Evolutionary conservation across 345 rosid genomes (phyloP), one percentile per base, ranked within the genome.

Genomic region (Aegle marmelos): DNA sequence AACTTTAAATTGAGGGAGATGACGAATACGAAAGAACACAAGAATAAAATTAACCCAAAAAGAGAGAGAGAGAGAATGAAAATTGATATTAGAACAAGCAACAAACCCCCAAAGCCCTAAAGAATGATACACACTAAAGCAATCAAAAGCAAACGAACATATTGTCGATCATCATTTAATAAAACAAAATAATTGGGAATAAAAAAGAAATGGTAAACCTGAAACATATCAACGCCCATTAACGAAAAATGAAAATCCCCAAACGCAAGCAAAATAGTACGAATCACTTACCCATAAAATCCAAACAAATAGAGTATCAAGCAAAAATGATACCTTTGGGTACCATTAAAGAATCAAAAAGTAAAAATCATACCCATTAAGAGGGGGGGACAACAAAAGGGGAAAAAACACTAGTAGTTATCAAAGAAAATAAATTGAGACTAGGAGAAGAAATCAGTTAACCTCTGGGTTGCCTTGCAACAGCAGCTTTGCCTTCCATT

Each of bases 401-500:
- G n/a, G n/a, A n/a, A n/a, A n/a, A n/a, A n/a, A n/a, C 41, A 72
- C 21, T 11, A 57, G 36, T 37, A 24, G 57, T 72, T 48, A 16
- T 13, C 45, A 57, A 72, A n/a, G 41, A 60, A 39, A 27, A 4
- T 30, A 73, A 16, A 73, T 3, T 50, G 74, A 53, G 28, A 48
- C 19, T 27, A 70, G 39, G 17, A n/a, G 61, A n/a, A 17, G 19
- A 28, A 11, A 45, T 45, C 13, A 22, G n/a, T 37, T 28, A 25
- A 75, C 78, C 78, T 75, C 61, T 75, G 70, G 48, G 70, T 45
- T 45, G 39, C 60, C 69, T 63, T 2, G 31, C 59, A 63, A 62
- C n/a, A 45, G 48, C 70, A 39, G 28, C 59, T 31, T 31, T 48
- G 14, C 30, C 61, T 10, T 75, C 70, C 70, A 63, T 63, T 19